Conservation (phyloP, 768 basidiomycete genomes). For the Tricholoma terreum region DNA sequence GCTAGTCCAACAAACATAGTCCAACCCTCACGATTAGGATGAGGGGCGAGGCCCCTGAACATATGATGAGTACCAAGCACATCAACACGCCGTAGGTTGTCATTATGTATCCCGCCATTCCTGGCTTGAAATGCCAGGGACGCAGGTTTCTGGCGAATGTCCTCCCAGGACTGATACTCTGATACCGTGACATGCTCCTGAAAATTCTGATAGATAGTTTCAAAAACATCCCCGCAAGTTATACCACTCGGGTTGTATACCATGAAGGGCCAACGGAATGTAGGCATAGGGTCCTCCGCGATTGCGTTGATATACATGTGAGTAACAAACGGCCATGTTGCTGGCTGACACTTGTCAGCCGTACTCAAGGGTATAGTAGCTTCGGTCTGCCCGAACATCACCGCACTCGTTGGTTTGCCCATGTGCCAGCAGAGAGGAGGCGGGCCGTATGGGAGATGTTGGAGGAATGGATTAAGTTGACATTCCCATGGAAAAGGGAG, state of each 20-base stretch:
- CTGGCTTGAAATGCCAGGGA: slow-evolving; percentile 28
- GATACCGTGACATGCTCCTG: slow-evolving; percentile 29
- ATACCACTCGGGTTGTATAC: slow-evolving; percentile 46
- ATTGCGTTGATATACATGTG: slow-evolving; percentile 53
- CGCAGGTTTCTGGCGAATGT: slow-evolving; percentile 29
- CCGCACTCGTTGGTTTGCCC: slow-evolving; percentile 19
- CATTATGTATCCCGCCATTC: slow-evolving; percentile 9
- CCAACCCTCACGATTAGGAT: slow-evolving; percentile 46
- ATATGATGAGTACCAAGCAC: slow-evolving; percentile 45
- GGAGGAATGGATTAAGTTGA: slow-evolving; percentile 57
- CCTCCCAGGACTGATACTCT: slow-evolving; percentile 37
- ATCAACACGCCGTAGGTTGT: slow-evolving; percentile 39
- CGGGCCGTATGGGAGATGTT: slow-evolving; percentile 39
- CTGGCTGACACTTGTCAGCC: slow-evolving; percentile 51
- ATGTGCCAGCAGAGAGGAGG: slow-evolving; percentile 50
- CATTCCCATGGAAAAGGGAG: slow-evolving; percentile 47
- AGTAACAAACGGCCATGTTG: slow-evolving; percentile 59
- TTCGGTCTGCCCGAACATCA: slow-evolving; percentile 29
- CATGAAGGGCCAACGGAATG: slow-evolving; percentile 56
- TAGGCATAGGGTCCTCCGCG: slow-evolving; percentile 46
- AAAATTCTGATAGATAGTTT: slow-evolving; percentile 45
- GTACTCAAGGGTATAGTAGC: slow-evolving; percentile 28
- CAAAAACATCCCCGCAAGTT: slow-evolving; percentile 49
- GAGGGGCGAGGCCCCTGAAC: slow-evolving; percentile 54
- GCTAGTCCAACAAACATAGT: slow-evolving; percentile 27